Evolutionary conservation across 2,329 filamentous ascomycete species (phyloP), one percentile per base, ranked within the genome.

Genomic region (Colletotrichum incanum): DNA sequence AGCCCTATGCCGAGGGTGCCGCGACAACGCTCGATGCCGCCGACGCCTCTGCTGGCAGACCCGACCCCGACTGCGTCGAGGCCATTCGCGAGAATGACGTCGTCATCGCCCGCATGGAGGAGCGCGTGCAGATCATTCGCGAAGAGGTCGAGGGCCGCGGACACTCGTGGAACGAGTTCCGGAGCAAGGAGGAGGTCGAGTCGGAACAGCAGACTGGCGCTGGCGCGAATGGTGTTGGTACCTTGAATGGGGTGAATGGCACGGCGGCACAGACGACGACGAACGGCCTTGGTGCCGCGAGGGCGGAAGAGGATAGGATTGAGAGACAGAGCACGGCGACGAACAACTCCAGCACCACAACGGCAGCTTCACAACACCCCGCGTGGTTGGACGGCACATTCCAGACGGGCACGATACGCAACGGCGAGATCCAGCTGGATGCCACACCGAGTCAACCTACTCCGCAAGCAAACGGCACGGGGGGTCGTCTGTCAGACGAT

Each of bases 11-110:
- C 67, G 86, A 90, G 18, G 87, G 86, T 37, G 77, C 79, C 28
- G 80, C 79, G 3, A 77, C 82, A 0, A 72, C 69, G 8, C 65
- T 72, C 65, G 69, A 72, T 59, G 67, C 81, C 16, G 79, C 76
- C 61, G 71, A 74, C n/a, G 66, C 72, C 47, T 63, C 75, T 4
- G 70, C 73, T 3, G 72, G 66, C 37, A 74, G 71, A 20, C 82
- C 91, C 20, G 93, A 95, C 78, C 85, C 86, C 73, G 93, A 93
- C 80, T 95, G 93, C 84, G 83, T 90, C 75, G 92, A 94, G 70
- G 93, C 93, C 71, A 93, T 95, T 78, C 80, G 83, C 68, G 93
- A 95, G 82, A 95, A 95, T 81, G 87, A 91, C 76, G 80, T 79
- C 26, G 92, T 95, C 69, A 92, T 95, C 69, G 85, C 81, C 73